Evolutionary conservation across 2,329 filamentous ascomycete genomes (phyloP).

Genomic region (Pseudogymnoascus sp.): DNA sequence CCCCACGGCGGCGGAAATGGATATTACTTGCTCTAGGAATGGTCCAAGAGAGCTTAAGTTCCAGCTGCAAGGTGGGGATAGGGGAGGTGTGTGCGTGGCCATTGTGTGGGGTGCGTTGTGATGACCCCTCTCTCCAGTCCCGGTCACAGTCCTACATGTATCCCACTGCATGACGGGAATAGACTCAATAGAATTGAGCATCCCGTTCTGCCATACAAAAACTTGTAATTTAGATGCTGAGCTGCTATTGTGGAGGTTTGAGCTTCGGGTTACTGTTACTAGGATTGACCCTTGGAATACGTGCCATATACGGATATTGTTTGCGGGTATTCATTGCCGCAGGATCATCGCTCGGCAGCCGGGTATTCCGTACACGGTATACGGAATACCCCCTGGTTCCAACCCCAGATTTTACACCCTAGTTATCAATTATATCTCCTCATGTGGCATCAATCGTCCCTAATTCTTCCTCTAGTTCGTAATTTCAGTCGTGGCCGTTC

Average conservation of each 20-base stretch:
- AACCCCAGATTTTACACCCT: background rate
- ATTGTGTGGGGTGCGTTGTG: constrained; percentile 13
- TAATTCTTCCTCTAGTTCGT: background rate
- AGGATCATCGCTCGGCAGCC: background rate
- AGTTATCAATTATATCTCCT: background rate
- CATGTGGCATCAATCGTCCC: background rate
- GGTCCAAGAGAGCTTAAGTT: constrained; percentile 12
- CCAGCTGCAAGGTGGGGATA: constrained; percentile 7
- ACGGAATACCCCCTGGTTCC: background rate
- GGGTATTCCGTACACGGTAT: background rate
- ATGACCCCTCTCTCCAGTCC: background rate
- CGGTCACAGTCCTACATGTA: no score
- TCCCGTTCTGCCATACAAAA: no score
- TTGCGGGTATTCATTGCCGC: background rate
- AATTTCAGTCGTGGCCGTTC: background rate
- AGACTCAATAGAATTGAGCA: no score
- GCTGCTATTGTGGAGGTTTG: no score
- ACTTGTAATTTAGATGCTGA: no score
- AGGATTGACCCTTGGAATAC: no score
- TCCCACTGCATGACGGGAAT: no score
- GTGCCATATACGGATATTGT: no score
- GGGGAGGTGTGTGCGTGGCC: constrained; percentile 10
- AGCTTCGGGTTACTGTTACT: no score
- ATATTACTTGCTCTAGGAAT: constrained; percentile 5
- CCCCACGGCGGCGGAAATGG: constrained; percentile 13